A percentile compares a stretch with the other conserved stretches of the same genome.
Conservation (phyloP, 208 protist species). For the Vickermania spadyakhi region DNA sequence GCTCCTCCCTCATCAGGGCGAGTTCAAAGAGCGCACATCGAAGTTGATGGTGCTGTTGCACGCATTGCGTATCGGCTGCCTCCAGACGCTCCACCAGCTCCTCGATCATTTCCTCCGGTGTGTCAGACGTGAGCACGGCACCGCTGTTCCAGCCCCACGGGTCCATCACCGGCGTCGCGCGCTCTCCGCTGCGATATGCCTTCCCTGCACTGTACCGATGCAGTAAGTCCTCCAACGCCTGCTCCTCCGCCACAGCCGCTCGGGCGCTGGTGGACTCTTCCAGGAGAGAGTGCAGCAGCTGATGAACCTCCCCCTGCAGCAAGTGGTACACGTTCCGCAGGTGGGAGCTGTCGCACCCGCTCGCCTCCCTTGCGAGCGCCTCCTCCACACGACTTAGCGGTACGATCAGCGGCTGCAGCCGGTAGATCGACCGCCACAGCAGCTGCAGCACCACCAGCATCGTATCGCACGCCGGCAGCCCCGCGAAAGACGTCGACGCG, state of each 20-base stretch:
- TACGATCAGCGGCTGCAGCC: neutral
- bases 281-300: neutral
- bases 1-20: slow-evolving; percentile 34
- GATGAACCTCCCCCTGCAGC: neutral
- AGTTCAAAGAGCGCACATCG: slow-evolving; percentile 45
- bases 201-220: neutral
- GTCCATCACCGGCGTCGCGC: neutral
- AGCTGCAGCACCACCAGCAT: neutral
- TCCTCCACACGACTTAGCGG: neutral
- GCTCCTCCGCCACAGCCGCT: neutral
- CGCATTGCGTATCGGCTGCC: slow-evolving; percentile 56
- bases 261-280: neutral
- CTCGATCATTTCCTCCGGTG: slow-evolving; percentile 36
- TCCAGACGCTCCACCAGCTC: slow-evolving; percentile 47
- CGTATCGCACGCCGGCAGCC: neutral
- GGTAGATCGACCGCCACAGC: neutral
- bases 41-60: slow-evolving; percentile 65
- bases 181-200: neutral
- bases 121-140: neutral
- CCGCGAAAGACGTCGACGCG: neutral
- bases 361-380: neutral
- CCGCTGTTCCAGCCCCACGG: neutral
- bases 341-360: neutral
- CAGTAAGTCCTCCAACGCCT: neutral
- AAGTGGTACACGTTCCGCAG: neutral